Base-by-base conservation (phyloP, 2,329 filamentous ascomycete genomes). In the Colletotrichum acutatum region DNA sequence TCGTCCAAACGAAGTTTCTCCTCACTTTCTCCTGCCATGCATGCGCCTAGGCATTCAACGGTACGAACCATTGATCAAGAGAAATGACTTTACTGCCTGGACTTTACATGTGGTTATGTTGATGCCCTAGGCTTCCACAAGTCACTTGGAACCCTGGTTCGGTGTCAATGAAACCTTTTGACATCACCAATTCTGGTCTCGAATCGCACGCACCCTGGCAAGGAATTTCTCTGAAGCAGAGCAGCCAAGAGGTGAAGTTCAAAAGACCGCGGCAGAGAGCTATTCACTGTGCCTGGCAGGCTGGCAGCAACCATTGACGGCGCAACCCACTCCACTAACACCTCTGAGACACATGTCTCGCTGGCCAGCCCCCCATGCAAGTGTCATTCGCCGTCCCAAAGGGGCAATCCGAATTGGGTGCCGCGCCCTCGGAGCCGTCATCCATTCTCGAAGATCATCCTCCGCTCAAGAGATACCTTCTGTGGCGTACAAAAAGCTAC, bases 341-440 rank as follows among this genome's bases (percentile, higher is more conserved):
- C 28, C n/a, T 56, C 49, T 49, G 53, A 65, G 62, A 65, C 60
- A 63, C 52, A 37, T 60, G 28, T 46, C 66, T 22, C 52, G 34
- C 37, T 32, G 5, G 9, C 54, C 30, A 59, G 53, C 58, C 70
- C 54, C 49, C 66, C 66, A 65, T 70, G 60, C 70, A 70, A 26
- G 66, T 72, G 70, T 53, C 60, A 57, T 37, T 65, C 46, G 32
- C 54, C 59, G 54, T 30, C 66, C 60, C 70, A 60, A 72, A 70
- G 54, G n/a, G 70, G 70, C 70, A 72, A 65, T 34, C 70, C 70
- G 70, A 72, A 26, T 49, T 56, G 66, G 60, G 66, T 70, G 60
- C 70, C 70, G 70, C 60, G 54, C 54, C 46, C 54, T 72, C 60
- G 66, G 70, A 65, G 70, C 70, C 60, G 59, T 65, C 70, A 65